Evolutionary conservation across 495 filamentous ascomycete genomes (phyloP), one percentile per base, ranked within the genome.

Genomic region (Astrocystis sublimbata): DNA sequence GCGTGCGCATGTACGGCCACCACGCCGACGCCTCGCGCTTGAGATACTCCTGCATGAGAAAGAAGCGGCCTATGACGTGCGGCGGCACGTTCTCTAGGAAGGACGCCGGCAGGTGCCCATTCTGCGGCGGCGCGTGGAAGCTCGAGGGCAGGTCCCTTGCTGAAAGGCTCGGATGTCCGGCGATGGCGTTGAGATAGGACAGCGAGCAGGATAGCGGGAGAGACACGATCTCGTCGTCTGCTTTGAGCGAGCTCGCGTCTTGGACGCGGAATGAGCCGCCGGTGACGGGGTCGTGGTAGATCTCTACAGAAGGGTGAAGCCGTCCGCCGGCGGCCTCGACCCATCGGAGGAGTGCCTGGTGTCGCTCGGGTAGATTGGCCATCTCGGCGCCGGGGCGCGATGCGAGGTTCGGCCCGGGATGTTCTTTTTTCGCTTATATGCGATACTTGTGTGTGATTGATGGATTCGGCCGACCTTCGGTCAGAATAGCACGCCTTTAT

Each of bases 1-100:
- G 70, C 3, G 77, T 75, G 8, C 72, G 67, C 54, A 84, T 82
- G 61, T 85, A 85, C 12, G 76, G 73, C 66, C 67, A 76, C 82
- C 82, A 85, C 49, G 73, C 74, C 0, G 81, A 83, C n/a, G 74
- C 52, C 30, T 73, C 60, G 6, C 73, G 72, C 46, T 76, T 70
- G 24, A 85, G 75, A 64, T 77, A 79, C 64, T 82, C 64, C 56
- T 80, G 72, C 50, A 81, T 72, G 30, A 82, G 71, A 31, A 80
- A 79, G 66, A 81, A 79, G 6, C 79, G 76, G 52, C 79, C 79
- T 35, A 78, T 63, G 49, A 82, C 78, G 55, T 81, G 73, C 0
- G 79, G 76, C 9, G 78, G 79, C 24, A 68, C 55, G 0, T 62
- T 57, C 6, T 64, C 42, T 62, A 80, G 66, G 64, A 82, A 80